A percentile compares a stretch with the other conserved stretches of the same genome.
Evolutionary conservation across 306 rosid species (phyloP).

Genomic region (Arachis hypogaea): DNA sequence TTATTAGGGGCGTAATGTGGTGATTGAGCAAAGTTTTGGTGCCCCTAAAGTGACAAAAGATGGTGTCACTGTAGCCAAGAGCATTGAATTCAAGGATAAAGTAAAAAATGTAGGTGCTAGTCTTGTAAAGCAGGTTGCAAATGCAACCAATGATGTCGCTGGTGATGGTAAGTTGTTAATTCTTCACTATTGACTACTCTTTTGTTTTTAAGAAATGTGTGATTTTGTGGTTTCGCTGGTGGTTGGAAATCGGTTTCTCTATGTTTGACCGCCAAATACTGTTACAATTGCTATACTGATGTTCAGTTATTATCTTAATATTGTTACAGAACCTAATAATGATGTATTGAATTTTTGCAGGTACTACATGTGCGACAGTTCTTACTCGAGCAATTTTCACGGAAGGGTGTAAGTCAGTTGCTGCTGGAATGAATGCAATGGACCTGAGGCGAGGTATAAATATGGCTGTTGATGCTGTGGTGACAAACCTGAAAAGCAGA

Average conservation of each 20-base stretch:
- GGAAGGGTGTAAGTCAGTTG: conserved; percentile 99
- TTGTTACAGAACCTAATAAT: conserved; percentile 14
- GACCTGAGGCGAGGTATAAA: conserved; percentile 89
- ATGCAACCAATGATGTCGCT: conserved; percentile 93
- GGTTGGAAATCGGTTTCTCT: background rate
- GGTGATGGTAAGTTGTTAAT: conserved; percentile 78
- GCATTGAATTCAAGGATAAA: conserved; percentile 92
- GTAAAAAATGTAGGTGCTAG: conserved; percentile 92
- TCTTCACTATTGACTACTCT: background rate
- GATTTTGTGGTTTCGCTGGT: background rate
- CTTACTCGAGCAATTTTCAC: conserved; percentile 86
- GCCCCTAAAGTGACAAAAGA: conserved; percentile 98
- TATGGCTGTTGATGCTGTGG: conserved; percentile 93
- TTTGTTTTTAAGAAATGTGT: background rate
- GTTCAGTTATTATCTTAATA: background rate
- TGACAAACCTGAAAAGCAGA: conserved; percentile 86
- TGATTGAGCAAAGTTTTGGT: conserved; percentile 92
- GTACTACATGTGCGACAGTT: conserved; percentile 94
- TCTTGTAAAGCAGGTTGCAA: conserved; percentile 97
- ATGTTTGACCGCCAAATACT: background rate
- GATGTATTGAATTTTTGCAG: conserved; percentile 49
- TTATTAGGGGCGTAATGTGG: conserved; percentile 87
- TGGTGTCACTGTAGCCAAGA: conserved; percentile 97
- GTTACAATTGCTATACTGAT: background rate
- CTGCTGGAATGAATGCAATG: conserved; percentile 99